A percentile compares a stretch with the other conserved stretches of the same genome.
Evolutionary conservation across 73 alveolate genomes (phyloP).

Genomic region (Paramecium bursaria): DNA sequence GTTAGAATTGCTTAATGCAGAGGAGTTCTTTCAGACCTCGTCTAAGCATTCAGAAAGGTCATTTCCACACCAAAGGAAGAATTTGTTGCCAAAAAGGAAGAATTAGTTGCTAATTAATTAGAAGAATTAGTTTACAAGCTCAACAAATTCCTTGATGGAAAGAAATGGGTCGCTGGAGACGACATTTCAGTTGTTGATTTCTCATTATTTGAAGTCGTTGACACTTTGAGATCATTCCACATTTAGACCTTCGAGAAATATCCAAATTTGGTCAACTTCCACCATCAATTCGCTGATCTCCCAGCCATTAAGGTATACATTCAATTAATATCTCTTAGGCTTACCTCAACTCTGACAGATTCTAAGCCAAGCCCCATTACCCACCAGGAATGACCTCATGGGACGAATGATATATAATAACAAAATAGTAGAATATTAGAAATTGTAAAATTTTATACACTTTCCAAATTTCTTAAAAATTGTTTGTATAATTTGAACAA

Average conservation of each 20-base stretch:
- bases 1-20: not conserved
- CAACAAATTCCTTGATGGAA: constrained; percentile 26
- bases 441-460: too few relatives aligned
- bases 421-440: too few relatives aligned
- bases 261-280: not conserved
- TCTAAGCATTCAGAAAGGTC: not conserved
- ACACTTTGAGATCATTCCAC: constrained; percentile 27
- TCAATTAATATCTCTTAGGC: not conserved
- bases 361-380: not conserved
- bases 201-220: constrained; percentile 54
- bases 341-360: not conserved
- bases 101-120: not conserved
- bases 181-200: constrained; percentile 58
- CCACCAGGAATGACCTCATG: too few relatives aligned
- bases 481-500: too few relatives aligned
- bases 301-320: constrained; percentile 9
- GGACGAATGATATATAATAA: too few relatives aligned
- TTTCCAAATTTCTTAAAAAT: too few relatives aligned
- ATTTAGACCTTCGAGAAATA: not conserved
- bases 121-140: not conserved
- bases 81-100: constrained; percentile 23
- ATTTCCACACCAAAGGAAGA: not conserved
- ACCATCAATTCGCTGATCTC: not conserved
- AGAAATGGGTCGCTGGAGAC: constrained; percentile 53
- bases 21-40: constrained; percentile 52